Base-by-base conservation (phyloP, 2,329 filamentous ascomycete genomes). In the Achaetomium macrosporum region DNA sequence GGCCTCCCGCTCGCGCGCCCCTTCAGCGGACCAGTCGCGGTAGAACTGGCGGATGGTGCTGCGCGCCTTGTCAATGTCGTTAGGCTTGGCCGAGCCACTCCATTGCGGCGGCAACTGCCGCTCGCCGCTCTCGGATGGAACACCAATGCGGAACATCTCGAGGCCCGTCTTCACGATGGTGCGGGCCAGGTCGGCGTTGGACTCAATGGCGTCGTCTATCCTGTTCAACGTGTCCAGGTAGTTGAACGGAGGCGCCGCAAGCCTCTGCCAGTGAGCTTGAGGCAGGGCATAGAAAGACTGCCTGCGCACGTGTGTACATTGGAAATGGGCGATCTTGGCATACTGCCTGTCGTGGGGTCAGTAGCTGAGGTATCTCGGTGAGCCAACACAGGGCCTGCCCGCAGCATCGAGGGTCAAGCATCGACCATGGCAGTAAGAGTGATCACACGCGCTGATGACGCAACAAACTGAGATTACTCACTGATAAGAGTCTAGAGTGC, bases 21-120 rank as follows among this genome's bases (percentile, higher is more conserved):
- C 93, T 63, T 88, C 90, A 1, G 75, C 78, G 20, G 88, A 90
- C 93, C 95, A 99, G 68, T 99, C 93, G 15, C 93, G 84, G 69
- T 91, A 97, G 67, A 97, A 88, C 65, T 99, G 93, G 11, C 92
- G 84, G 47, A 99, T 78, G 1, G 91, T 97, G 64, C 90, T 95
- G 57, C 90, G 82, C 2, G 92, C 91, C 70, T 97, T 99, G 66
- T 95, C 90, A 49, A 95, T 75, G 64, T 97, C 92, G 19, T 75
- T 75, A 25, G 82, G 71, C 41, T 84, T 91, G 13, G 90, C 87
- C 31, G 81, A 76, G 5, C 82, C 84, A 17, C 81, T 76, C 85
- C 90, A 91, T 42, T 84, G 76, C 12, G 76, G 71, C 29, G 81
- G 80, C 61, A 84, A 74, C 20, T 63, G 64, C 0, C 72, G 71